Base-by-base conservation (phyloP, 108 stramenopile species). In the Seminavis robusta region DNA sequence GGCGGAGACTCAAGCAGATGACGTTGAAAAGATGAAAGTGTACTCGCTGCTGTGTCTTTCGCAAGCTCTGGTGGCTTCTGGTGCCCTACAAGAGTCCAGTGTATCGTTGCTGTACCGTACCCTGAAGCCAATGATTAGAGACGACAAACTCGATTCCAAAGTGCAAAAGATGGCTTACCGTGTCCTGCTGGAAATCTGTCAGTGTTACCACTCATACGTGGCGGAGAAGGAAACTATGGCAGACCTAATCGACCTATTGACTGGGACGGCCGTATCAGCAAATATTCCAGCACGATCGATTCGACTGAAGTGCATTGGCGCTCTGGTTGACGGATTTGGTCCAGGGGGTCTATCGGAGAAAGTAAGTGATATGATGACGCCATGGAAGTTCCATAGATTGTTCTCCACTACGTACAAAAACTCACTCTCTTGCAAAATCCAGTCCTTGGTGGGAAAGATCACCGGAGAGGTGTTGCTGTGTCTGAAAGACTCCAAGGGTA, bases 401-500 rank as follows among this genome's bases (percentile, higher is more conserved):
- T n/a, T n/a, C n/a, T n/a, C n/a, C n/a, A n/a, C n/a, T n/a, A n/a
- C n/a, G n/a, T n/a, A n/a, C n/a, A n/a, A n/a, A n/a, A n/a, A n/a
- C n/a, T n/a, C n/a, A n/a, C n/a, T n/a, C n/a, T n/a, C n/a, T n/a
- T n/a, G n/a, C n/a, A n/a, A n/a, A n/a, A n/a, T n/a, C n/a, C n/a
- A n/a, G 17, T 71, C 77, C 21, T n/a, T n/a, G n/a, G n/a, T n/a
- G n/a, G n/a, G n/a, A n/a, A 59, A 77, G 21, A 58, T 90, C 10
- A 61, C 77, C 44, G 77, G 80, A 1, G 96, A 95, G 62, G 86
- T 91, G 0, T 46, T 95, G 1, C 78, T 97, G 25, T 95, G 91
- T 58, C 71, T 94, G 39, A 97, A 97, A 71, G 96, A 97, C 76
- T 81, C 88, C 30, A 97, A 95, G 58, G 86, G 67, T n/a, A 88